Evolutionary conservation across 495 filamentous ascomycete species (phyloP).

Genomic region (Entonaema liquescens): DNA sequence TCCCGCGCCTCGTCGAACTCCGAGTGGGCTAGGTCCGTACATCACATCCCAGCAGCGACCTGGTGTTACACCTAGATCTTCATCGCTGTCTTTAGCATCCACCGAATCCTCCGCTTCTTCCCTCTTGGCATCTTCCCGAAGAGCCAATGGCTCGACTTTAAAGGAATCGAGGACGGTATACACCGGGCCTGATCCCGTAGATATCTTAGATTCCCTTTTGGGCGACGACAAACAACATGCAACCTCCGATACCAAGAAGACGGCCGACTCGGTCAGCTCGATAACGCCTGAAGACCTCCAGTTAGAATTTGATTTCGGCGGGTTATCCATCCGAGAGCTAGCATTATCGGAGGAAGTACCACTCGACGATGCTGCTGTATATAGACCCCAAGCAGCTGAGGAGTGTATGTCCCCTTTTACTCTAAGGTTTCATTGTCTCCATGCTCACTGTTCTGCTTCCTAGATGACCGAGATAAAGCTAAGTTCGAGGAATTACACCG

Average conservation of each 20-base stretch:
- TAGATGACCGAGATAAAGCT: slow-evolving; percentile 84
- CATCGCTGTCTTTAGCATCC: slow-evolving; percentile 70
- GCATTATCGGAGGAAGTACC: slow-evolving; percentile 55
- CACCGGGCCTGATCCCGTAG: slow-evolving; percentile 73
- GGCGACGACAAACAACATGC: slow-evolving; percentile 55
- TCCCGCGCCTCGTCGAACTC: slow-evolving; percentile 72
- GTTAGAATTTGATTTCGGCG: slow-evolving; percentile 78
- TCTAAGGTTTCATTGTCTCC: slow-evolving; percentile 31
- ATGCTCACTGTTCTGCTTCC: slow-evolving; percentile 34
- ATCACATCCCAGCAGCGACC: slow-evolving; percentile 63
- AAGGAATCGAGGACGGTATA: slow-evolving; percentile 64
- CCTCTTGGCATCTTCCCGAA: slow-evolving; percentile 66
- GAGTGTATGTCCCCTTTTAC: slow-evolving; percentile 67
- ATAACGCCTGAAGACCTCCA: slow-evolving; percentile 55
- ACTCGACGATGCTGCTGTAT: slow-evolving; percentile 53
- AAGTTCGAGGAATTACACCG: slow-evolving; percentile 92
- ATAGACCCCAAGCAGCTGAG: slow-evolving; percentile 73
- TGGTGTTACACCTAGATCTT: slow-evolving; percentile 66
- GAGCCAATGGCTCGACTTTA: slow-evolving; percentile 71
- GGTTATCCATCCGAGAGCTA: slow-evolving; percentile 77
- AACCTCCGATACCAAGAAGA: slow-evolving; percentile 15
- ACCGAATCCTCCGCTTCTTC: slow-evolving; percentile 76
- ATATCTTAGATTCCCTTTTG: slow-evolving; percentile 76
- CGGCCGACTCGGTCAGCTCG: slow-evolving; percentile 22
- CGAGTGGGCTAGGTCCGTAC: slow-evolving; percentile 64